Evolutionary conservation across 2,329 filamentous ascomycete species (phyloP).

Genomic region (Botrytis galanthina): DNA sequence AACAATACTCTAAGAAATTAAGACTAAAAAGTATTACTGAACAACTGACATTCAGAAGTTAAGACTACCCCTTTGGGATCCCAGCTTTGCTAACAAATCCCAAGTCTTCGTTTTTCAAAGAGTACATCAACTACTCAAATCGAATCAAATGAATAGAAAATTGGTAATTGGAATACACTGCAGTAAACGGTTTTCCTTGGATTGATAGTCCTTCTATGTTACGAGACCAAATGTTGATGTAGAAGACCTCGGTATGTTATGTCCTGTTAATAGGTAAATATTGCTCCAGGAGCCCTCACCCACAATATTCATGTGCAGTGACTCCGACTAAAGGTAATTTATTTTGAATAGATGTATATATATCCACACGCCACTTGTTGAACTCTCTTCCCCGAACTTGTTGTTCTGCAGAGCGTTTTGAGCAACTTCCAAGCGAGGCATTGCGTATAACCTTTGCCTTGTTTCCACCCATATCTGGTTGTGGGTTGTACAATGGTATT

Average conservation of each 20-base stretch:
- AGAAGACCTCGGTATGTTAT: background rate
- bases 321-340: background rate
- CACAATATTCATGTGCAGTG: background rate
- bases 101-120: too few relatives aligned
- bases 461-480: background rate
- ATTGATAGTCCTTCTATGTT: too few relatives aligned
- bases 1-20: too few relatives aligned
- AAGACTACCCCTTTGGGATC: too few relatives aligned
- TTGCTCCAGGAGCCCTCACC: rapidly evolving
- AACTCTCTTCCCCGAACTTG: background rate
- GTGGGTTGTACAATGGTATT: background rate
- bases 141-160: too few relatives aligned
- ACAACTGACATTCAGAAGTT: too few relatives aligned
- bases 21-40: too few relatives aligned
- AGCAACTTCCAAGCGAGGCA: background rate
- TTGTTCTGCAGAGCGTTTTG: background rate
- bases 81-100: too few relatives aligned
- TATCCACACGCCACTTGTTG: background rate
- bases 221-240: too few relatives aligned
- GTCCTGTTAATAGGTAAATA: background rate
- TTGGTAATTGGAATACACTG: too few relatives aligned
- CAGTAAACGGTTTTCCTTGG: too few relatives aligned
- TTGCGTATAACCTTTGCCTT: background rate
- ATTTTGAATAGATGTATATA: background rate
- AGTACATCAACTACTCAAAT: too few relatives aligned